Evolutionary conservation across 352 stramenopile genomes (phyloP).

Genomic region (Globisporangium alternatum): DNA sequence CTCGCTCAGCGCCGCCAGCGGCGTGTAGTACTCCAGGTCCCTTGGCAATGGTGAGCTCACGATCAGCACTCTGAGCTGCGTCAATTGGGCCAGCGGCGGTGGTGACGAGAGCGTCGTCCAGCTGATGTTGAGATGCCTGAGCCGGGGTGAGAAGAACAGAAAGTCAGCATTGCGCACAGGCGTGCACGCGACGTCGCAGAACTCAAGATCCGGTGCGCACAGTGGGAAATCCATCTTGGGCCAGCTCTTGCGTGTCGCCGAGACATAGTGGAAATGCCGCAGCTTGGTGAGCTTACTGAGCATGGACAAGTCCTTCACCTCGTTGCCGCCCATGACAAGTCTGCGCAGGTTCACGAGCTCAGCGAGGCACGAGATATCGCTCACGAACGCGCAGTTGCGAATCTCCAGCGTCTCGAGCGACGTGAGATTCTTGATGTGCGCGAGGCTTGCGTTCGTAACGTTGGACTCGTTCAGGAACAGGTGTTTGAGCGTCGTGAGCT

Average conservation of each 20-base stretch:
- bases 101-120: slow-evolving; percentile 1
- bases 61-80: not conserved
- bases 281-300: slow-evolving; percentile 1
- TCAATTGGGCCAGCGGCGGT: not conserved
- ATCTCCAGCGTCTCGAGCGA: slow-evolving; percentile 11
- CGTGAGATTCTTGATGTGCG: not conserved
- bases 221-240: slow-evolving; percentile 6
- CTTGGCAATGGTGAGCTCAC: slow-evolving; percentile 3
- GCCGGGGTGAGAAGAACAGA: not conserved
- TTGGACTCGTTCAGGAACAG: slow-evolving; percentile 2
- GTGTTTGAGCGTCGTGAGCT: slow-evolving; percentile 1
- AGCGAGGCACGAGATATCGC: not conserved
- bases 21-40: slow-evolving; percentile 1
- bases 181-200: not conserved
- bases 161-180: slow-evolving; percentile 1
- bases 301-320: slow-evolving; percentile 1
- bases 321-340: slow-evolving; percentile 3
- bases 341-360: slow-evolving; percentile 1
- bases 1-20: not conserved
- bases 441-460: not conserved
- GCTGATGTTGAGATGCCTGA: slow-evolving; percentile 10
- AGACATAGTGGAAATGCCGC: slow-evolving; percentile 4
- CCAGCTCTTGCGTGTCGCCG: not conserved
- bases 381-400: slow-evolving; percentile 1
- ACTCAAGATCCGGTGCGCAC: slow-evolving; percentile 4